Evolutionary conservation across 352 stramenopile genomes (phyloP).

Genomic region (Phytophthora pseudosyringae): DNA sequence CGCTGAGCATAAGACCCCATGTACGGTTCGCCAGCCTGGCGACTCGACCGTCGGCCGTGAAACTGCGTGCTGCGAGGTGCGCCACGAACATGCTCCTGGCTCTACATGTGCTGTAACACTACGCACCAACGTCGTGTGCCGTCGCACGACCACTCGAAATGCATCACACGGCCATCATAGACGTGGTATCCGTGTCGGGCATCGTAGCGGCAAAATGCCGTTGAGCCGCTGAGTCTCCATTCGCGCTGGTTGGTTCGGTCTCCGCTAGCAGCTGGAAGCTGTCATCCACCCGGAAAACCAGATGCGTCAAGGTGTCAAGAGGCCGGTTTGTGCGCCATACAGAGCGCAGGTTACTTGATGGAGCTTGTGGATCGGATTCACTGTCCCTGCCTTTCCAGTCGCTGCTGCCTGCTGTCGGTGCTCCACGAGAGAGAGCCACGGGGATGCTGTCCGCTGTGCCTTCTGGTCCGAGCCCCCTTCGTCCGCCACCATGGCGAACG

Average conservation of each 20-base stretch:
- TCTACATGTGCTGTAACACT: background rate
- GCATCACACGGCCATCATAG: slow-evolving; percentile 22
- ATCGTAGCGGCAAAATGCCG: slow-evolving; percentile 4
- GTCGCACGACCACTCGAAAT: slow-evolving; percentile 23
- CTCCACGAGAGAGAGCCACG: slow-evolving; percentile 34
- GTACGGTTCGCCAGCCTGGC: slow-evolving; percentile 31
- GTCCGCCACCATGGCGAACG: slow-evolving; percentile 18
- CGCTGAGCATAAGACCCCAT: slow-evolving; percentile 27
- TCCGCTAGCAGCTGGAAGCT: slow-evolving; percentile 29
- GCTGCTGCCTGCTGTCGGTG: slow-evolving; percentile 30
- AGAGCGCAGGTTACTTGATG: slow-evolving; percentile 20
- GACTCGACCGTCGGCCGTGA: slow-evolving; percentile 9
- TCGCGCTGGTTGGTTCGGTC: slow-evolving; percentile 3
- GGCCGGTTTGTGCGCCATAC: slow-evolving; percentile 25
- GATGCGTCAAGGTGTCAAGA: slow-evolving; percentile 35
- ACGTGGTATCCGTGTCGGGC: slow-evolving; percentile 19
- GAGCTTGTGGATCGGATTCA: slow-evolving; percentile 36
- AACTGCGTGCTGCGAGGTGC: slow-evolving; percentile 1
- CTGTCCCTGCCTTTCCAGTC: slow-evolving; percentile 38
- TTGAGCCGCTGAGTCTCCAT: slow-evolving; percentile 3
- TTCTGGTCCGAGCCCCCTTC: slow-evolving; percentile 33
- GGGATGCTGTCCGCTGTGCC: slow-evolving; percentile 25
- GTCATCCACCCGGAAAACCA: slow-evolving; percentile 38
- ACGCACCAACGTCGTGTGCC: slow-evolving; percentile 1
- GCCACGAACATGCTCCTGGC: background rate